Evolutionary conservation across 352 stramenopile species (phyloP).

Genomic region (Ochromonadaceae sp.): DNA sequence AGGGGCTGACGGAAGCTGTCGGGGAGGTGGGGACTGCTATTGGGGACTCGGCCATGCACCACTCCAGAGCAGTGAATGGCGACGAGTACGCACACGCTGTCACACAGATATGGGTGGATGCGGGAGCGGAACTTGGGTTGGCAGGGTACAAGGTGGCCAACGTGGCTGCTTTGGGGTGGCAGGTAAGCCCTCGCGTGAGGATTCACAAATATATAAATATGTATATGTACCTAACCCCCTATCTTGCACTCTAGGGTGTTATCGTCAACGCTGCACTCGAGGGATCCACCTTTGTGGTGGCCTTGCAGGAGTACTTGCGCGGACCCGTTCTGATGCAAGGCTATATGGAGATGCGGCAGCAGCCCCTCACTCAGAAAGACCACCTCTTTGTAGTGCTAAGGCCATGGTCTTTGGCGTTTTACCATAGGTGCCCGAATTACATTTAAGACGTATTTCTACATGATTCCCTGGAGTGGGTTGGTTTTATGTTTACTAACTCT

Average conservation of each 20-base stretch:
- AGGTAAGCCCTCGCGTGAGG: too few species aligned
- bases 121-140: neutral
- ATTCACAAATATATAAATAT: too few species aligned
- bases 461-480: too few species aligned
- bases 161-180: neutral
- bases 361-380: neutral
- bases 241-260: neutral
- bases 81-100: neutral
- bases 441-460: too few species aligned
- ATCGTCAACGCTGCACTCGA: neutral
- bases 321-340: conserved; percentile 11
- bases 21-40: conserved; percentile 2
- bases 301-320: conserved; percentile 13
- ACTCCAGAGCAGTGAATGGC: neutral
- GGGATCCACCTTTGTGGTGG: neutral
- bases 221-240: too few species aligned
- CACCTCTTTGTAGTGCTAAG: neutral
- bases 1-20: conserved; percentile 15
- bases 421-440: too few species aligned
- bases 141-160: neutral
- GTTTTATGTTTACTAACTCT: too few species aligned
- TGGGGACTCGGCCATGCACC: neutral
- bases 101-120: conserved; percentile 7
- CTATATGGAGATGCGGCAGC: conserved; percentile 1
- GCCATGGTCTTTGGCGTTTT: conserved; percentile 15